Conservation (phyloP, 495 filamentous ascomycete genomes). For the Peziza echinospora region DNA sequence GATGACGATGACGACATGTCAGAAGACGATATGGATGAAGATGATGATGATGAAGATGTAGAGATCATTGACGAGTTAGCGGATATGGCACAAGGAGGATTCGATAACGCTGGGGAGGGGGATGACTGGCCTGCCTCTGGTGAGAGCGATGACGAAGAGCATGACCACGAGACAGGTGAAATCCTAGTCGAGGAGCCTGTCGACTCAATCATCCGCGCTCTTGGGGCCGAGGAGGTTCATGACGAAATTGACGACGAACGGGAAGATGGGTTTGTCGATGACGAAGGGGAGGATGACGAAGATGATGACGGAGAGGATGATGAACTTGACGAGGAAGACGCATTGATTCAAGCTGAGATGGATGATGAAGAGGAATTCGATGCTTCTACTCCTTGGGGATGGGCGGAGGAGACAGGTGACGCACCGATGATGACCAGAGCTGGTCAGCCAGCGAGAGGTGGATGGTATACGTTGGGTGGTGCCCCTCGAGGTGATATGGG, state of each 20-base stretch:
- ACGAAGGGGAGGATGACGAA: constrained; percentile 35
- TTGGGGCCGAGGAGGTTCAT: constrained; percentile 21
- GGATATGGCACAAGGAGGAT: constrained; percentile 33
- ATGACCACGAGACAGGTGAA: constrained; percentile 23
- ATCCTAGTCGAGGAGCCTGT: constrained; percentile 19
- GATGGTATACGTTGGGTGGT: constrained; percentile 25
- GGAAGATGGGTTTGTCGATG: constrained; percentile 38
- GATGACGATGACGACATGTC: constrained; percentile 47
- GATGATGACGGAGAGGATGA: constrained; percentile 53
- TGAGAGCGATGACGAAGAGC: constrained; percentile 29
- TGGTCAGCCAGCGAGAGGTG: constrained; percentile 25
- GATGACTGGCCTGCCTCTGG: constrained; percentile 24
- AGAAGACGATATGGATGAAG: constrained; percentile 33
- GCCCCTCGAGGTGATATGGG: constrained; percentile 18
- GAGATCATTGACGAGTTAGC: constrained; percentile 35
- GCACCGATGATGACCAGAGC: constrained; percentile 21
- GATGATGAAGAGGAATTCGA: constrained; percentile 49
- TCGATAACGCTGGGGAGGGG: constrained; percentile 34
- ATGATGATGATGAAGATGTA: constrained; percentile 27
- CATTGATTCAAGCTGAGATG: constrained; percentile 30
- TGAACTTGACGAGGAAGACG: constrained; percentile 44
- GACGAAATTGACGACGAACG: constrained; percentile 32
- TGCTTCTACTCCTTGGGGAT: constrained; percentile 16
- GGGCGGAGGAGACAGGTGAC: constrained; percentile 20
- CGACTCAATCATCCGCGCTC: constrained; percentile 22